Percentiles rank a stretch among this genome's conserved stretches.
Conservation (phyloP, 495 filamentous ascomycete species). For the Penicillium ucsense region DNA sequence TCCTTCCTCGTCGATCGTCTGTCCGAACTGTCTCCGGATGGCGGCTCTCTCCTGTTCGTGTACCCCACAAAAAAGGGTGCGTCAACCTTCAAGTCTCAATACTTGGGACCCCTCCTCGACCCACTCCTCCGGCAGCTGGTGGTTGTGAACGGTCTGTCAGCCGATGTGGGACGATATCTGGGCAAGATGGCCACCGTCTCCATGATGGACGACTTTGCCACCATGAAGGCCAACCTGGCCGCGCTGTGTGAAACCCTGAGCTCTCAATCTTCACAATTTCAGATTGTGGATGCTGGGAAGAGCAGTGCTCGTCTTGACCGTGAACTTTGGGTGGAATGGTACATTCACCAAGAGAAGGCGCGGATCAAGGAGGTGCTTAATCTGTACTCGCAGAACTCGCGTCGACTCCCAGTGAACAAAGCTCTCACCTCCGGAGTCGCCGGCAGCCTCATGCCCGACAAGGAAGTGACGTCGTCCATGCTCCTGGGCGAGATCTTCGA, state of each 20-base stretch:
- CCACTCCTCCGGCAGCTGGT: conserved; percentile 56
- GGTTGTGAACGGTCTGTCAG: conserved; percentile 52
- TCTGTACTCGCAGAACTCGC: conserved; percentile 46
- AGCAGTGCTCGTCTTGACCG: conserved; percentile 46
- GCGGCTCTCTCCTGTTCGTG: conserved; percentile 55
- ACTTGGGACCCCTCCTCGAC: conserved; percentile 58
- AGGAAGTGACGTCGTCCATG: conserved; percentile 42
- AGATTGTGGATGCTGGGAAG: conserved; percentile 42
- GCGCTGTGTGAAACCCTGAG: conserved; percentile 37
- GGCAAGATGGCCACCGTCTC: conserved; percentile 50
- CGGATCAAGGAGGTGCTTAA: conserved; percentile 53
- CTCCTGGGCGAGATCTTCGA: conserved; percentile 56
- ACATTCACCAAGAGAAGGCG: conserved; percentile 58
- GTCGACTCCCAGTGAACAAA: conserved; percentile 31
- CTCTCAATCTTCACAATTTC: conserved; percentile 34
- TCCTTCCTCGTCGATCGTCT: conserved; percentile 61
- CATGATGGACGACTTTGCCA: conserved; percentile 49
- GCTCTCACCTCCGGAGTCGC: conserved; percentile 20
- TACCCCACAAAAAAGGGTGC: conserved; percentile 59
- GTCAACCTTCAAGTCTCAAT: conserved; percentile 52
- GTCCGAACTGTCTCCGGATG: conserved; percentile 49
- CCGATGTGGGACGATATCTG: conserved; percentile 48
- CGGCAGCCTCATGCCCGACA: conserved; percentile 23
- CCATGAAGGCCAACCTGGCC: conserved; percentile 41
- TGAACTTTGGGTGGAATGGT: conserved; percentile 59